Evolutionary conservation across 164 flowering plant genomes (phyloP), one percentile per base, ranked within the genome.

Genomic region (Piper longum): DNA sequence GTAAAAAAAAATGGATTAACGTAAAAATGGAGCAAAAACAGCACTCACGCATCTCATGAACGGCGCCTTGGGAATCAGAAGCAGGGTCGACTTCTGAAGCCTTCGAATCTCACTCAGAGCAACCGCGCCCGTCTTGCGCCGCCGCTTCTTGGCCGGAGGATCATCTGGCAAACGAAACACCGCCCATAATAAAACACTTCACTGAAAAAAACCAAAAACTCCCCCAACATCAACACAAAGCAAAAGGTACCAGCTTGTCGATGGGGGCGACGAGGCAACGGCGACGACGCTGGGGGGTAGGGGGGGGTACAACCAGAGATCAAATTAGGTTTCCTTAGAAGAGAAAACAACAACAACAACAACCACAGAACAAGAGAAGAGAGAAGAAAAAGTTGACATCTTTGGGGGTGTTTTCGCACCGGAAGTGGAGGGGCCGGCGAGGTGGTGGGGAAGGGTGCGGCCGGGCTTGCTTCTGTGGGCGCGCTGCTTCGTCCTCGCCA

Each of bases 51-150:
- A 17, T 68, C 89, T 64, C 19, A 78, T 67, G 72, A 85, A 85
- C 51, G 80, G 78, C 43, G 81, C 79, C 61, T 72, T 76, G 2
- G 87, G 86, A 4, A 82, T 74, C 36, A 83, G 61, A 18, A 78
- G 75, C 3, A 70, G 17, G 14, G 19, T 5, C 17, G 72, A 26
- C 66, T 77, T 82, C 69, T 85, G 89, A 55, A 56, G 73, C 1
- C 65, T 59, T 6, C 89, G 76, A 69, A 85, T 83, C 71, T 85
- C 87, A 56, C 81, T 75, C 26, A 85, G 83, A 64, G 89, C 84
- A 48, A 67, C 79, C 4, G 77, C 70, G 14, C 89, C 89, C 48
- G 85, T 85, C 73, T 70, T 77, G 65, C 12, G 62, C 7, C 89
- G 76, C 12, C 57, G 74, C 71, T 71, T 78, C 57, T 45, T 60